These are phyloP conservation scores for Alloteropsis angusta DNA, from an alignment of 202 grass and related monocot species.

Conservation along the genomic window DNA sequence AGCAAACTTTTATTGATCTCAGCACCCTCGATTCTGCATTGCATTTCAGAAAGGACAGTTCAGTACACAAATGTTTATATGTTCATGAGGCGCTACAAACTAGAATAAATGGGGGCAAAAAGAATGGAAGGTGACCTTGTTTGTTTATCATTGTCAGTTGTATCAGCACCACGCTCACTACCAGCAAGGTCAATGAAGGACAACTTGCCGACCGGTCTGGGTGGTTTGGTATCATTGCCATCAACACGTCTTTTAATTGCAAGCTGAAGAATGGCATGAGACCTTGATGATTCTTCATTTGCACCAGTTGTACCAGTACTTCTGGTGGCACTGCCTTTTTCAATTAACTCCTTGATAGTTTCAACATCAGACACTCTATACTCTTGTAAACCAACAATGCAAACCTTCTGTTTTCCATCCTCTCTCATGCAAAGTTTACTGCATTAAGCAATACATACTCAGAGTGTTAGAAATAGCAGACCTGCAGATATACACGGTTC, in stretches of 20 bases:
- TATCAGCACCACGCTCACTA: slow-evolving; percentile 97
- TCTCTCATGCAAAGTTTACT: slow-evolving; percentile 99
- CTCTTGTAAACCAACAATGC: slow-evolving; percentile 93
- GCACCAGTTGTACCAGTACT: slow-evolving; percentile 95
- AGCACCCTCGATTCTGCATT: slow-evolving; percentile 92
- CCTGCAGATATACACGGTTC: neutral
- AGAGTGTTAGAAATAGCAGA: slow-evolving; percentile 1
- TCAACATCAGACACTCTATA: slow-evolving; percentile 81
- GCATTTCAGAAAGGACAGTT: slow-evolving; percentile 6
- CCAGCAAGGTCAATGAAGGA: slow-evolving; percentile 97
- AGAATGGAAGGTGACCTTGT: slow-evolving; percentile 52
- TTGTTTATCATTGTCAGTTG: slow-evolving; percentile 94
- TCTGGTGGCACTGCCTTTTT: slow-evolving; percentile 87
- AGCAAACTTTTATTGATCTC: slow-evolving; percentile 99
- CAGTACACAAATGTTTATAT: neutral
- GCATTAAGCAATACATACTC: slow-evolving; percentile 8
- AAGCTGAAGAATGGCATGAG: slow-evolving; percentile 99
- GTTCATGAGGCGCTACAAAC: neutral
- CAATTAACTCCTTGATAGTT: slow-evolving; percentile 88
- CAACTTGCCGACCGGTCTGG: slow-evolving; percentile 67
- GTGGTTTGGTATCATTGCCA: slow-evolving; percentile 71
- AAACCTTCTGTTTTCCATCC: slow-evolving; percentile 98
- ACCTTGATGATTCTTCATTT: slow-evolving; percentile 93
- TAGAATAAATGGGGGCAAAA: neutral
- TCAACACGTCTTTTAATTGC: slow-evolving; percentile 82